Evolutionary conservation across 2,329 filamentous ascomycete species (phyloP), one percentile per base, ranked within the genome.

Genomic region (Chalaropsis ovoidea): DNA sequence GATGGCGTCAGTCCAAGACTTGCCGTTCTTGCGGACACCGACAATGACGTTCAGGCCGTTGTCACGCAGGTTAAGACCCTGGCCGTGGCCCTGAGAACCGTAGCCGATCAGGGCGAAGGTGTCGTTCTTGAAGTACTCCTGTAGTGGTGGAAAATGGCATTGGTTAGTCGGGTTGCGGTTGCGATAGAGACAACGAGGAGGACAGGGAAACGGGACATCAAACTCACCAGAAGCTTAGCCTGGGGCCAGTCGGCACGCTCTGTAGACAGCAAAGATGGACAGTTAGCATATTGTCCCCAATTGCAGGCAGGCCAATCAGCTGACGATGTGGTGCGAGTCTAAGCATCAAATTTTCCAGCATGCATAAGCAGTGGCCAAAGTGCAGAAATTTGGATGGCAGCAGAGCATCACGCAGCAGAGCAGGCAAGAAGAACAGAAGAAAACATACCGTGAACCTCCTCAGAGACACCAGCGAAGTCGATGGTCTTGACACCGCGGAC

Each of bases 41-140:
- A 99, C 84, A 76, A 99, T 96, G 80, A 99, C 94, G 79, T 97
- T 97, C 72, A 99, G 85, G 77, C 94, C 94, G 82, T 99, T 96
- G 86, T 99, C 94, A 80, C 94, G 93, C 77, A 99, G 89, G 86
- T 99, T 99, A 70, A 99, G 90, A 77, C 94, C 95, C 82, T 99
- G 94, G 72, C 94, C 94, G 84, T 99, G 94, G 74, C 94, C 94
- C 82, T 96, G 92, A 70, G 92, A 96, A 74, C 82, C 94, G 81
- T 99, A 99, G 77, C 94, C 94, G 79, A 99, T 99, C 75, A 99
- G 88, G 75, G 94, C 94, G 73, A 99, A 90, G 72, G 93, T 97
- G 80, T 99, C 94, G 81, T 99, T 86, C 86, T 97, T 97, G 89
- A 99, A 99, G 87, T 93, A 99, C 71, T 97, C 90, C 89, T 96